phyloP scores from a whole-genome alignment of 352 stramenopile species.

The Globisporangium echinulatum region DNA sequence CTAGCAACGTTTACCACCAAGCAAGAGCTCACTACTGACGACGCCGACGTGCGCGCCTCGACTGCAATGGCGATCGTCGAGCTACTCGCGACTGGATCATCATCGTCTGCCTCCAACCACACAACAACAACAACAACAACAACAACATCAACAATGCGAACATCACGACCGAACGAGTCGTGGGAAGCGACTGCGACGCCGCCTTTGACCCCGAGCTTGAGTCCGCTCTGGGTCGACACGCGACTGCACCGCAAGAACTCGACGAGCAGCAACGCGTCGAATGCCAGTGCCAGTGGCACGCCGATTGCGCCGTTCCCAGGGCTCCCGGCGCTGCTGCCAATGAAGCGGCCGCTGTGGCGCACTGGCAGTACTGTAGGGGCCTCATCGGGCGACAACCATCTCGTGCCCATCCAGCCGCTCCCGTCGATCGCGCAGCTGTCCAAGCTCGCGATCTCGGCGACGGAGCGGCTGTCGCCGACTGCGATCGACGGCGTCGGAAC shows the following conservation, averaged over 20 bases:
- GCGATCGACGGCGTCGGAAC: slow-evolving; percentile 4
- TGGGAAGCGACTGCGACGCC: too few species aligned
- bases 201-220: background rate
- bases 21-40: background rate
- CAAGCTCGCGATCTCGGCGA: slow-evolving; percentile 7
- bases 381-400: background rate
- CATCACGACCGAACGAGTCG: too few species aligned
- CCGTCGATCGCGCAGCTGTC: slow-evolving; percentile 13
- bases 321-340: slow-evolving; percentile 4
- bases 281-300: background rate
- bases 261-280: background rate
- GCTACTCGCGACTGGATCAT: slow-evolving; percentile 4
- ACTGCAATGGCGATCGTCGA: slow-evolving; percentile 14
- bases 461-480: slow-evolving; percentile 6
- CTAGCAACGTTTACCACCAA: background rate
- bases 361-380: background rate
- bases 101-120: background rate
- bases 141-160: too few species aligned
- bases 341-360: slow-evolving; percentile 13
- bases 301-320: background rate
- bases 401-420: slow-evolving; percentile 12
- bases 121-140: background rate
- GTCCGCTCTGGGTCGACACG: slow-evolving; percentile 1
- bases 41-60: slow-evolving; percentile 10
- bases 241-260: background rate